phyloP scores from a whole-genome alignment of 345 rosid species.

The Citrus sp. region DNA sequence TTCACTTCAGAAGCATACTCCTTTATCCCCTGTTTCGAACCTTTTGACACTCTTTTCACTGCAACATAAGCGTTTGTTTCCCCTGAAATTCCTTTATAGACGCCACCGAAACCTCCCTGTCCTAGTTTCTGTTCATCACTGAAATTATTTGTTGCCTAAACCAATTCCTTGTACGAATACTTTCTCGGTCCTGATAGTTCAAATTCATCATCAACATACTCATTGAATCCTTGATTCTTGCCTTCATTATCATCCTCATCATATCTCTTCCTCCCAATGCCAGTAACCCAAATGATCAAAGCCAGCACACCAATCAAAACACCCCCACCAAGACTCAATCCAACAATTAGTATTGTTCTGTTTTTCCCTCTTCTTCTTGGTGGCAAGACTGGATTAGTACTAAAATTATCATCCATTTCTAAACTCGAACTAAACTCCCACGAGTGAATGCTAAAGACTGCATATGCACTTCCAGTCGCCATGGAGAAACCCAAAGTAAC shows the following conservation, averaged over 20 bases:
- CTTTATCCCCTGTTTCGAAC: conserved; percentile 22
- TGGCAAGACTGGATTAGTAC: neutral
- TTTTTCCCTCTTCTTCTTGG: neutral
- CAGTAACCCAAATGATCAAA: neutral
- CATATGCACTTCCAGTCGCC: conserved; percentile 13
- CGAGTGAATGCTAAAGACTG: conserved; percentile 9
- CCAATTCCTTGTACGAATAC: conserved; percentile 15
- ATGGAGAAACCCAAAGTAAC: conserved; percentile 30
- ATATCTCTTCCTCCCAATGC: neutral
- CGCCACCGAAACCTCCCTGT: conserved; percentile 20
- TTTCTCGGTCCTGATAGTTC: conserved; percentile 15
- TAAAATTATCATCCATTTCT: neutral
- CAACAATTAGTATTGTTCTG: neutral
- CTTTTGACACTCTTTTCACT: conserved; percentile 15
- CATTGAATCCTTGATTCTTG: neutral
- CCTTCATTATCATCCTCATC: neutral
- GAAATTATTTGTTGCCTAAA: conserved; percentile 14
- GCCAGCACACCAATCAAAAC: neutral
- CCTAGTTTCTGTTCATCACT: conserved; percentile 15
- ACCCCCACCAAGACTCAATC: neutral
- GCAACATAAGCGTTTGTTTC: conserved; percentile 7
- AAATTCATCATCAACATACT: conserved; percentile 9
- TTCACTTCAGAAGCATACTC: conserved; percentile 21
- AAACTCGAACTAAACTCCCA: conserved; percentile 17
- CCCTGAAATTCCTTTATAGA: conserved; percentile 18